Base-by-base conservation (phyloP, 768 basidiomycete genomes). In the Lactifluus piperatus region DNA sequence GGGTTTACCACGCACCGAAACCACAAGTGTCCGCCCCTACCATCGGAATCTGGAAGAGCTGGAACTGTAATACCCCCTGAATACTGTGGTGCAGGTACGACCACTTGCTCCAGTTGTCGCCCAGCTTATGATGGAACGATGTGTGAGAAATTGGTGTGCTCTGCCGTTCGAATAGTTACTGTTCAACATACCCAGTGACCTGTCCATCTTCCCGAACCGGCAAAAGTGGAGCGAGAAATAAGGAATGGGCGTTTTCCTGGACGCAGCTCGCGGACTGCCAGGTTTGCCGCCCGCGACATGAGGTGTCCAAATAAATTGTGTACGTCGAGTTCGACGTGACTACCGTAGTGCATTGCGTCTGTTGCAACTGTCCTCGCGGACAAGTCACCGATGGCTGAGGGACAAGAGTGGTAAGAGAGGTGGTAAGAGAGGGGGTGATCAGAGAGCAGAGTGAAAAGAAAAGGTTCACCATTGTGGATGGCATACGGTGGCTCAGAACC, bases 1-100 rank as follows among this genome's bases (percentile, higher is more conserved):
- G n/a, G n/a, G n/a, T n/a, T n/a, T n/a, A n/a, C n/a, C 56, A 70
- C n/a, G n/a, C 63, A 79, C 76, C 75, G 73, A 85, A 85, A 20
- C 83, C 84, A 68, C 84, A 85, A 7, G 85, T 82, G 66, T 92
- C 89, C 3, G 88, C 85, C 20, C 89, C 90, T 18, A 91, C 88
- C 73, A 91, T 85, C 0, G 89, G 89, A 60, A 89, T 85, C 64
- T 86, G 84, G 78, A 85, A 91, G 14, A 91, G 72, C 70, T 90
- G 86, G 79, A 91, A 91, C 69, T 91, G 88, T 20, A 91, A 76
- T 20, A 88, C 73, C 18, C 87, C 88, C 73, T 89, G 81, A 53
- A 91, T 85, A 61, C 77, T 85, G 67, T 79, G 74, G 60, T 79
- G 75, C 76, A 91, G 77, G 71, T 85, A 88, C 50, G 80, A 71